A percentile compares a stretch with the other conserved stretches of the same genome.
Conservation (phyloP, 352 stramenopile genomes). For the Globisporangium alternatum region DNA sequence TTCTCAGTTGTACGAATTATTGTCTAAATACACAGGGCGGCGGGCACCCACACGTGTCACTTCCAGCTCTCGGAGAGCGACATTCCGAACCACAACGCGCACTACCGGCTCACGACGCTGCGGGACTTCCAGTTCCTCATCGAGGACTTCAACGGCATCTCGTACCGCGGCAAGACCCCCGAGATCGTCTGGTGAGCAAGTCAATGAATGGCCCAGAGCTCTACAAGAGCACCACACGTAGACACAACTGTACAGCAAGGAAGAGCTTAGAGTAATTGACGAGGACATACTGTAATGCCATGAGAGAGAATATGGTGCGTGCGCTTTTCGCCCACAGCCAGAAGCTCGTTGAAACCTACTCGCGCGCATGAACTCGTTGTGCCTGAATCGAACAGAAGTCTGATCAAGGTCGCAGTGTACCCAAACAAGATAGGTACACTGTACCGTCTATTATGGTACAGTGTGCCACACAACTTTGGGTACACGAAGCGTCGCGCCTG, state of each 20-base stretch:
- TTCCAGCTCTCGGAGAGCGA: constrained; percentile 61
- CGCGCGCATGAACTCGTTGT: too few relatives aligned
- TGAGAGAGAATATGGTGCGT: too few relatives aligned
- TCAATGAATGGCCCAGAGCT: too few relatives aligned
- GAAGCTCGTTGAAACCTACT: too few relatives aligned
- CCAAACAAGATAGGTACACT: too few relatives aligned
- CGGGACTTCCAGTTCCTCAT: constrained; percentile 66
- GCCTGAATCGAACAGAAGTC: too few relatives aligned
- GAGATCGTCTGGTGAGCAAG: constrained; percentile 18
- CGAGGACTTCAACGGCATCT: constrained; percentile 76
- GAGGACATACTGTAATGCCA: too few relatives aligned
- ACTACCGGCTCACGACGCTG: constrained; percentile 61
- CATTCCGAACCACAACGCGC: constrained; percentile 72
- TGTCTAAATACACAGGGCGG: constrained; percentile 27
- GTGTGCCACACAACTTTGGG: not conserved
- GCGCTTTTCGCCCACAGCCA: too few relatives aligned
- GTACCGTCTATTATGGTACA: not conserved
- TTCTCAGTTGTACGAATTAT: not conserved
- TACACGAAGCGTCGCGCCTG: constrained; percentile 6
- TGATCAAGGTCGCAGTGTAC: too few relatives aligned
- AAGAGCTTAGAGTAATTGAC: too few relatives aligned
- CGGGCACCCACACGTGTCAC: constrained; percentile 56
- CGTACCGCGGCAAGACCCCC: constrained; percentile 41
- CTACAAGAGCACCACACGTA: too few relatives aligned
- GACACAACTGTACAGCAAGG: too few relatives aligned